Conservation (phyloP, 2,329 filamentous ascomycete species). For the Neocucurbitaria cava region DNA sequence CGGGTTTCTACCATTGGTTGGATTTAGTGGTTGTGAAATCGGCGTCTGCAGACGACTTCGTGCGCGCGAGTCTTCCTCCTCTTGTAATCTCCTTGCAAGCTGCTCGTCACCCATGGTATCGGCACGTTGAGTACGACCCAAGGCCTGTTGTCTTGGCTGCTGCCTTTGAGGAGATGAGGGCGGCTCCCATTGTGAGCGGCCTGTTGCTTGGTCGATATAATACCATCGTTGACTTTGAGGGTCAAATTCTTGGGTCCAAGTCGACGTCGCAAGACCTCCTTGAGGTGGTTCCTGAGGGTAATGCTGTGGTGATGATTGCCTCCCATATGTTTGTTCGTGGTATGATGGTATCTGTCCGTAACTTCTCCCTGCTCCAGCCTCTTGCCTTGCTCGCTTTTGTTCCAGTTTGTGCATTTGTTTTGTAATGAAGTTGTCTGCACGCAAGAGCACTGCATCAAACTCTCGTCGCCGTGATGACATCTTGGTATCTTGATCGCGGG, state of each 20-base stretch:
- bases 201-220: constrained; percentile 67
- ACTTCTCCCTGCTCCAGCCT: constrained; percentile 6
- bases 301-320: constrained; percentile 21
- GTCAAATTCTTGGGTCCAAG: constrained; percentile 70
- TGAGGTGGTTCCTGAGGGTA: constrained; percentile 18
- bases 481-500: background rate
- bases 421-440: constrained; percentile 23
- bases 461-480: constrained; percentile 8
- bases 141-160: background rate
- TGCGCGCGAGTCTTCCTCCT: constrained; percentile 5
- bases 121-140: constrained; percentile 2
- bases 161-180: constrained; percentile 19
- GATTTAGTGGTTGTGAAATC: constrained; percentile 9
- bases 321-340: constrained; percentile 5
- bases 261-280: constrained; percentile 55
- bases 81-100: constrained; percentile 4
- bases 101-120: background rate
- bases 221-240: constrained; percentile 66
- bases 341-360: constrained; percentile 13
- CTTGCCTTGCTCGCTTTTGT: constrained; percentile 16
- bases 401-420: constrained; percentile 27
- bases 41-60: constrained; percentile 2
- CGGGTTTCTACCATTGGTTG: background rate
- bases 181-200: constrained; percentile 67
- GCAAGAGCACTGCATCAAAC: constrained; percentile 22